Evolutionary conservation across 2,329 filamentous ascomycete genomes (phyloP), one percentile per base, ranked within the genome.

Genomic region (Sodiomyces alkalinus): DNA sequence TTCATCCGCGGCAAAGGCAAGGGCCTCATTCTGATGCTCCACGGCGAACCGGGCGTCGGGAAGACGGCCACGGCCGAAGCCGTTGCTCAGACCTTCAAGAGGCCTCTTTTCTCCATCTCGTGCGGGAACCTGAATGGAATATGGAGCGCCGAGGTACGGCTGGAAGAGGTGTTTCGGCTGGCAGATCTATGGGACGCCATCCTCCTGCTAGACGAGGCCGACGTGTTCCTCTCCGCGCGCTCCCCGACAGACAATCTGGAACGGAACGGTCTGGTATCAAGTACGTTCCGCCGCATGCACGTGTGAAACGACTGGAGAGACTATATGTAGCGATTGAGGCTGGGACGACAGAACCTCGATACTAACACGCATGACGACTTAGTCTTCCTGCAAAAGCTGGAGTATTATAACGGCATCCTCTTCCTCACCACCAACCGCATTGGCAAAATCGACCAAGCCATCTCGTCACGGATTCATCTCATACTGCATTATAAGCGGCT

Each of bases 241-340:
- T 21, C 66, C 63, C 2, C 49, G 69, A 5, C 65, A 66, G 40
- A 55, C 53, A 15, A 33, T 14, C 4, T 61, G 56, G 58, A 48
- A 55, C 25, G 53, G 49, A 11, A 48, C 66, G n/a, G n/a, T n/a
- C n/a, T n/a, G n/a, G n/a, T n/a, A n/a, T n/a, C n/a, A n/a, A n/a
- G n/a, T n/a, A n/a, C n/a, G n/a, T n/a, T n/a, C n/a, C n/a, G n/a
- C n/a, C n/a, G n/a, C n/a, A n/a, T n/a, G n/a, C n/a, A n/a, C n/a
- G n/a, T n/a, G n/a, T n/a, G n/a, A n/a, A n/a, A n/a, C n/a, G n/a
- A n/a, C n/a, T n/a, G n/a, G n/a, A n/a, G n/a, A n/a, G n/a, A n/a
- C n/a, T n/a, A n/a, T n/a, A n/a, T n/a, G n/a, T n/a, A n/a, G n/a
- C n/a, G n/a, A n/a, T n/a, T 23, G 22, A 14, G 16, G 12, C 22